A percentile compares a stretch with the other conserved stretches of the same genome.
Evolutionary conservation across 108 stramenopile genomes (phyloP).

Genomic region (Stephanodiscus triporus): DNA sequence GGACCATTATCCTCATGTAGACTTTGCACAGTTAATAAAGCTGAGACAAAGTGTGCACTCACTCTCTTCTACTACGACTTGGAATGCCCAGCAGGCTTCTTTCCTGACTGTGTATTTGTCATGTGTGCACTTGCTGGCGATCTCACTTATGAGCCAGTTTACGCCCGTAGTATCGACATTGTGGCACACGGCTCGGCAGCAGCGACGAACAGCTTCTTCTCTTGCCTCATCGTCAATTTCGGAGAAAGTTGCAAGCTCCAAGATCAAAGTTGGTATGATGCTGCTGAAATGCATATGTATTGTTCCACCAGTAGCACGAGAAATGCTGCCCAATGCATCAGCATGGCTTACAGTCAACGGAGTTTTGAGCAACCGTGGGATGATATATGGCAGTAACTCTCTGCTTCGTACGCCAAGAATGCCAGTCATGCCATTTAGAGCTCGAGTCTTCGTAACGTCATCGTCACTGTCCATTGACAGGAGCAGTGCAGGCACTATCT

Average conservation of each 20-base stretch:
- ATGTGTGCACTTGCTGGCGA: conserved; percentile 72
- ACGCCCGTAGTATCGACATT: conserved; percentile 79
- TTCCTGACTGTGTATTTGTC: conserved; percentile 76
- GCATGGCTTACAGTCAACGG: conserved; percentile 90
- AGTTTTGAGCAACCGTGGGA: conserved; percentile 85
- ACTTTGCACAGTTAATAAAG: not conserved
- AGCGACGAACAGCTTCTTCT: conserved; percentile 62
- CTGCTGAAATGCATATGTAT: conserved; percentile 83
- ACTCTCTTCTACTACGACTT: conserved; percentile 78
- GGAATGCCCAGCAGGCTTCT: conserved; percentile 81
- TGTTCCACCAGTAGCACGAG: conserved; percentile 82
- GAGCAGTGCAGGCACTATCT: conserved; percentile 94
- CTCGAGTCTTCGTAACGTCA: conserved; percentile 68
- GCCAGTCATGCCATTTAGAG: conserved; percentile 92
- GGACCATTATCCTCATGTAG: conserved; percentile 2
- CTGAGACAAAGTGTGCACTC: conserved; percentile 46
- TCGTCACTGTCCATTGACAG: conserved; percentile 74
- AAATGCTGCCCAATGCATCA: conserved; percentile 87
- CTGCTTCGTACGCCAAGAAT: conserved; percentile 90
- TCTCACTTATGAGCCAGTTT: conserved; percentile 80
- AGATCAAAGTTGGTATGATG: conserved; percentile 78
- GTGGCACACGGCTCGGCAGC: conserved; percentile 64
- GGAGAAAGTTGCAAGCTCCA: conserved; percentile 67
- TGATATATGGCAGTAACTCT: conserved; percentile 92
- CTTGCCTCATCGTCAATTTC: conserved; percentile 67